Evolutionary conservation across 177 flowering plant species (phyloP).

Genomic region (Vitis hybrid): DNA sequence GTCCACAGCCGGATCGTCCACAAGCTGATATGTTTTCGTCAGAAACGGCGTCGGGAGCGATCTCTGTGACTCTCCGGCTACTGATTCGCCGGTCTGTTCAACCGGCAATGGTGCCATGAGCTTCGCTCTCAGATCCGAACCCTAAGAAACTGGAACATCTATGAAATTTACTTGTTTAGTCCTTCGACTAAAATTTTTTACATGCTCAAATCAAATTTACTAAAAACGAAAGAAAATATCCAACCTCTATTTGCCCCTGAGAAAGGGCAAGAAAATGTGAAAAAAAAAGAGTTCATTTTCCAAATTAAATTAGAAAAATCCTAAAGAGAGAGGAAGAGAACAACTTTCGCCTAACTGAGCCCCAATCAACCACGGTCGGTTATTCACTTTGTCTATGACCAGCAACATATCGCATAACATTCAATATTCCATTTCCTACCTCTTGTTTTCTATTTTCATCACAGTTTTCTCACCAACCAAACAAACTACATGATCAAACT

Average conservation of each 20-base stretch:
- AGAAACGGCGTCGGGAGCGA: conserved; percentile 67
- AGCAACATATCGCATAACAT: background rate
- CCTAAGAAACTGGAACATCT: background rate
- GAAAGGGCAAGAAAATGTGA: too few species aligned
- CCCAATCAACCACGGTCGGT: background rate
- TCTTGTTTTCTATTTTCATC: background rate
- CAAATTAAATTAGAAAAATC: too few species aligned
- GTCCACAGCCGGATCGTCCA: conserved; percentile 60
- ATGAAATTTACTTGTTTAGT: background rate
- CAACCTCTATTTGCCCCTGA: too few species aligned
- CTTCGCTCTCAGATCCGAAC: conserved; percentile 18
- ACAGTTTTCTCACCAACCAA: conserved; percentile 3
- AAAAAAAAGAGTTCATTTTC: too few species aligned
- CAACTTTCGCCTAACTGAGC: background rate
- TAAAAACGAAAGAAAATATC: background rate
- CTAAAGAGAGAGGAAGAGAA: background rate
- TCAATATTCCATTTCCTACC: background rate
- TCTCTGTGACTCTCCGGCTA: conserved; percentile 40
- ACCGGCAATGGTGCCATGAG: conserved; percentile 46
- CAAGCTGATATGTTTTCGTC: conserved; percentile 75
- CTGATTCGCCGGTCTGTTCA: conserved; percentile 49
- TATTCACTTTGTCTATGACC: background rate
- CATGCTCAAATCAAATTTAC: background rate
- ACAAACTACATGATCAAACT: background rate
- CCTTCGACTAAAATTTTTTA: too few species aligned